Conservation (phyloP, 768 basidiomycete species). For the Termitomyces sp. region DNA sequence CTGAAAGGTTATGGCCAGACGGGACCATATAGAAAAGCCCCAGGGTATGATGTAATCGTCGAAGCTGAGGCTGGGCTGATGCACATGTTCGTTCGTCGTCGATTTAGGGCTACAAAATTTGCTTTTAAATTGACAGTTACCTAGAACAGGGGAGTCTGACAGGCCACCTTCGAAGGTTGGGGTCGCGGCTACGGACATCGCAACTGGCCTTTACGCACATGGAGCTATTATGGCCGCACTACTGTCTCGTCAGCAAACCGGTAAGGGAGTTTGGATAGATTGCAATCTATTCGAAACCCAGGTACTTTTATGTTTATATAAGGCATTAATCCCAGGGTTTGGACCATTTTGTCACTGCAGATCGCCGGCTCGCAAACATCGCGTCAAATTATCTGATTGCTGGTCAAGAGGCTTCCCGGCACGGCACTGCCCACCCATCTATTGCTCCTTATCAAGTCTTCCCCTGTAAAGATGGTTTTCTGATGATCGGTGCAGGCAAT, state of each 20-base stretch:
- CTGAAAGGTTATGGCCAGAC: conserved; percentile 60
- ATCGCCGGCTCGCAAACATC: conserved; percentile 87
- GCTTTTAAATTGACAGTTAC: not conserved
- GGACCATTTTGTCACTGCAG: conserved; percentile 31
- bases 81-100: conserved; percentile 66
- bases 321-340: not conserved
- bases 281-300: conserved; percentile 92
- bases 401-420: conserved; percentile 74
- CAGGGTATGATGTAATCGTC: conserved; percentile 86
- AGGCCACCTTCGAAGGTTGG: conserved; percentile 92
- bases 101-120: conserved; percentile 10
- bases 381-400: conserved; percentile 92
- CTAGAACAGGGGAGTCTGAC: conserved; percentile 83
- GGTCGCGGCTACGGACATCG: conserved; percentile 88
- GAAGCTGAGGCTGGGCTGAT: conserved; percentile 92
- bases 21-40: conserved; percentile 77
- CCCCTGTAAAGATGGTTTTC: conserved; percentile 78
- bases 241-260: conserved; percentile 77
- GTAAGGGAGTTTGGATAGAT: conserved; percentile 88
- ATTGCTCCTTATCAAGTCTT: conserved; percentile 94
- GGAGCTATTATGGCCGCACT: conserved; percentile 92
- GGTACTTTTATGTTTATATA: conserved; percentile 33
- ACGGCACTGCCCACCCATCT: conserved; percentile 93
- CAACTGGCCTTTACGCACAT: conserved; percentile 86
- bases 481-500: conserved; percentile 95